Percentiles rank a stretch among this genome's conserved stretches.
phyloP scores from a whole-genome alignment of 75 land plant species.

The Pinus tabuliformis region DNA sequence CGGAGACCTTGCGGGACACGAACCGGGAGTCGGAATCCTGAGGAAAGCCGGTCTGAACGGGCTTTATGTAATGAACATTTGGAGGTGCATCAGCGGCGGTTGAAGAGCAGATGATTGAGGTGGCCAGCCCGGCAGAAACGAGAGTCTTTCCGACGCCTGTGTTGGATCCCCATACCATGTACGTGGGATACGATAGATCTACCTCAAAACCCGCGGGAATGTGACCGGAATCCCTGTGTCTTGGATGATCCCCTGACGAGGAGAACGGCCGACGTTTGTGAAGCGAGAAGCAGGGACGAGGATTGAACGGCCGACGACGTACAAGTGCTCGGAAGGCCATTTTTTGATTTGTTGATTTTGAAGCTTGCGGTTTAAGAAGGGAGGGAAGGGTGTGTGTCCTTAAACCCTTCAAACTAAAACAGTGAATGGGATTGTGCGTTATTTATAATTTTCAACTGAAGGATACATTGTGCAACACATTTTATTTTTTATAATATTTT shows the following conservation, averaged over 20 bases:
- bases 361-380: too few relatives aligned
- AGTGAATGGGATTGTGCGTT: too few relatives aligned
- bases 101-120: constrained; percentile 38
- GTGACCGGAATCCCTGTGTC: not conserved
- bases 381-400: too few relatives aligned
- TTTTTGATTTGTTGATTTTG: not conserved
- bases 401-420: too few relatives aligned
- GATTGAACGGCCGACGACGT: constrained; percentile 1
- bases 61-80: constrained; percentile 74
- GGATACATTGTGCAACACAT: too few relatives aligned
- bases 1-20: constrained; percentile 51
- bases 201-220: constrained; percentile 11
- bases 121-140: constrained; percentile 76
- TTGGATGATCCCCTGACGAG: not conserved
- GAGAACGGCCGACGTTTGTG: not conserved
- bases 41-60: constrained; percentile 94
- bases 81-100: constrained; percentile 6
- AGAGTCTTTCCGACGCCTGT: constrained; percentile 95
- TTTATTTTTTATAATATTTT: too few relatives aligned
- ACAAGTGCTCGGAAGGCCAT: not conserved
- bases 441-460: too few relatives aligned
- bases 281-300: not conserved
- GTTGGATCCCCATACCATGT: constrained; percentile 85
- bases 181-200: constrained; percentile 64
- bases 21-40: constrained; percentile 82